These are phyloP conservation scores for Amanita exitialis DNA, from an alignment of 768 basidiomycete genomes.

Conservation along the genomic window DNA sequence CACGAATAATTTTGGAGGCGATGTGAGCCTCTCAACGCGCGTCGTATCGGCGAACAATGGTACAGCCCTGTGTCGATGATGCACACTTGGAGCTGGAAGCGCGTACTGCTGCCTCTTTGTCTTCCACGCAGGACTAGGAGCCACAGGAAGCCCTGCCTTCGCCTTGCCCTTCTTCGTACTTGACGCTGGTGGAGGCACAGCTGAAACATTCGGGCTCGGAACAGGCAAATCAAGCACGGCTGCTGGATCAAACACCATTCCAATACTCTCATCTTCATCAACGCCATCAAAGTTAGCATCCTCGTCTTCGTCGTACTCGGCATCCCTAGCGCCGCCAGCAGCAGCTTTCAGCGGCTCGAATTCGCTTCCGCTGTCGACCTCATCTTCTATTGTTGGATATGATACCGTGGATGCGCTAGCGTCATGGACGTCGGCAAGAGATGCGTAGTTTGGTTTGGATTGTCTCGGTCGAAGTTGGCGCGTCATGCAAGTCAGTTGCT, in stretches of 20 bases:
- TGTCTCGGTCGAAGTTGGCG: constrained; percentile 10
- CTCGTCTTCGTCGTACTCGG: background rate
- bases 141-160: background rate
- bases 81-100: constrained; percentile 53
- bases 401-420: background rate
- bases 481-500: background rate
- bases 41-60: constrained; percentile 44
- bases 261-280: background rate
- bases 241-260: background rate
- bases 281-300: background rate
- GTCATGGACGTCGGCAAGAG: background rate
- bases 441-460: constrained; percentile 4
- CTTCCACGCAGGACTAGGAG: constrained; percentile 17
- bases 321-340: background rate
- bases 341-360: background rate
- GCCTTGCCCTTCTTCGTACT: background rate
- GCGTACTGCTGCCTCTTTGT: constrained; percentile 43
- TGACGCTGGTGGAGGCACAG: background rate
- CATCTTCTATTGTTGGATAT: background rate
- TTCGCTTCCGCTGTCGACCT: background rate
- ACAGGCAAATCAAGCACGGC: background rate
- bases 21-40: constrained; percentile 50
- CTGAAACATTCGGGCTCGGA: background rate
- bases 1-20: constrained; percentile 40
- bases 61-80: constrained; percentile 66